Conservation (phyloP, 805 yeast genomes). For the Yueomyces sp. region DNA sequence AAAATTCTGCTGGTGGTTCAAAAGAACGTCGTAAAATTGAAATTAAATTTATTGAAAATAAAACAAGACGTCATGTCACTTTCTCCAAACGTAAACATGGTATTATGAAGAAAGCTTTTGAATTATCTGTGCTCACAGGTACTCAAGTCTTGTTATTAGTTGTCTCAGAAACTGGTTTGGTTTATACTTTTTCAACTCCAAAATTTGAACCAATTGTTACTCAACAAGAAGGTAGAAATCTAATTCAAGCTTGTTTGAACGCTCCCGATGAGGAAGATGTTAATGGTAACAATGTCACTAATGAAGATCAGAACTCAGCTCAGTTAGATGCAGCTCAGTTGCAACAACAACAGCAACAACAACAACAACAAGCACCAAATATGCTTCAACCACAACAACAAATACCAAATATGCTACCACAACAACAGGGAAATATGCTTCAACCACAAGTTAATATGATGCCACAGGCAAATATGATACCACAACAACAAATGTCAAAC, state of each 20-base stretch:
- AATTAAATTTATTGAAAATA: constrained; percentile 91
- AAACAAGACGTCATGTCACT: constrained; percentile 92
- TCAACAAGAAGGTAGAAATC: constrained; percentile 89
- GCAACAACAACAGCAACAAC: constrained; percentile 16
- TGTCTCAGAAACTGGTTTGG: constrained; percentile 93
- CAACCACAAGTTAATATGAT: constrained; percentile 1
- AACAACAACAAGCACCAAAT: constrained; percentile 10
- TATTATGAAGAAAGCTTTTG: constrained; percentile 97
- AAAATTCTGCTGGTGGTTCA: not conserved
- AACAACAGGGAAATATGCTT: constrained; percentile 2
- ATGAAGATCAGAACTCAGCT: constrained; percentile 17
- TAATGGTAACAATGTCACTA: constrained; percentile 33
- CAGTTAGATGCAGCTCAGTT: constrained; percentile 9
- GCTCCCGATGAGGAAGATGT: constrained; percentile 81
- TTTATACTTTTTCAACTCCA: constrained; percentile 94
- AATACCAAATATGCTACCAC: constrained; percentile 5
- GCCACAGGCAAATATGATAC: too few relatives aligned
- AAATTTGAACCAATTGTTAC: constrained; percentile 94
- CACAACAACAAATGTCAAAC: not conserved
- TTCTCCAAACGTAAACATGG: constrained; percentile 97
- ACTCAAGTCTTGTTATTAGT: constrained; percentile 89
- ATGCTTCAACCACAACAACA: constrained; percentile 11
- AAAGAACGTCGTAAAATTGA: constrained; percentile 80
- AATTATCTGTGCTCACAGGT: constrained; percentile 87
- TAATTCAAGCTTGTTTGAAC: constrained; percentile 91